Conservation (phyloP, 2,329 filamentous ascomycete species). For the Cephalotrichum gorgonifer region DNA sequence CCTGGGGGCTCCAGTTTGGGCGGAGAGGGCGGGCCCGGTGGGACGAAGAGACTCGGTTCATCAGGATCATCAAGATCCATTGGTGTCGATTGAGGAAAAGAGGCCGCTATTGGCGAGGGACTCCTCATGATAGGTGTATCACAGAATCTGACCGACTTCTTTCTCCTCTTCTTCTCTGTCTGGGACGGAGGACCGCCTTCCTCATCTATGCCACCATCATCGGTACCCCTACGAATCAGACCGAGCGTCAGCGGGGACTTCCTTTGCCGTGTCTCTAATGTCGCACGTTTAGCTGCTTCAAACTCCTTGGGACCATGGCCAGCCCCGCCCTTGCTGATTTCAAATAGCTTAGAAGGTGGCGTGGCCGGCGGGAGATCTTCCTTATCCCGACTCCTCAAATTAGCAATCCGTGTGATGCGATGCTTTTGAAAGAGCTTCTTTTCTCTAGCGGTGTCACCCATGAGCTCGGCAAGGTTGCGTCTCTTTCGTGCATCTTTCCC, state of each 20-base stretch:
- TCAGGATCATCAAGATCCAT: not conserved
- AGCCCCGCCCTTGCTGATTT: not conserved
- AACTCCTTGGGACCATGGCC: not conserved
- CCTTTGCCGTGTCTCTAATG: not conserved
- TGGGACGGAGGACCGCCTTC: not conserved
- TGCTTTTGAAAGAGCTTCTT: conserved; percentile 28
- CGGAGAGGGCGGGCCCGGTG: not conserved
- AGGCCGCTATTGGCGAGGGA: not conserved
- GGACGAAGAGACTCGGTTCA: not conserved
- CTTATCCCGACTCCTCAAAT: conserved; percentile 25
- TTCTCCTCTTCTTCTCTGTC: conserved; percentile 10
- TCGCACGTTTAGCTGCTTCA: not conserved
- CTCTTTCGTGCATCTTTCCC: conserved; percentile 20
- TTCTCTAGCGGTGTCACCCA: conserved; percentile 28
- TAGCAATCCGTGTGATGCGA: conserved; percentile 23
- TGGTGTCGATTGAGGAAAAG: not conserved
- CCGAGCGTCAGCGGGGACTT: not conserved
- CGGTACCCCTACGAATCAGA: not conserved
- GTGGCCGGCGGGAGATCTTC: conserved; percentile 24
- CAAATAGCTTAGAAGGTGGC: not conserved
- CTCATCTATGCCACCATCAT: not conserved
- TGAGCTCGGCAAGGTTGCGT: conserved; percentile 23
- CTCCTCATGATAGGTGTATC: not conserved
- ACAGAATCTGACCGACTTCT: conserved; percentile 18
- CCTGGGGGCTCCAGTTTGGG: not conserved